phyloP scores from a whole-genome alignment of 73 alveolate genomes.

The Paramecium octaurelia region DNA sequence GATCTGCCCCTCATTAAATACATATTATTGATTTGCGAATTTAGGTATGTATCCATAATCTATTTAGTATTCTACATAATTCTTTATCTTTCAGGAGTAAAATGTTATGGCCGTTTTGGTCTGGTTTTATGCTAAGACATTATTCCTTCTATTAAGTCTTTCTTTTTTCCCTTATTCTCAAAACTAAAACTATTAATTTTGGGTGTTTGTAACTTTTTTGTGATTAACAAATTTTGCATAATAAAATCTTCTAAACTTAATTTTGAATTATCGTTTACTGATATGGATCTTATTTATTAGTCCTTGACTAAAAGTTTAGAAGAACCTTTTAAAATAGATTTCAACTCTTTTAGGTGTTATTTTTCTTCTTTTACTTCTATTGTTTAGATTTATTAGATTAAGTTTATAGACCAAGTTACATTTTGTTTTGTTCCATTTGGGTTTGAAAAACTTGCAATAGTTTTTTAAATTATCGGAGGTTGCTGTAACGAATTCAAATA shows the following conservation, averaged over 20 bases:
- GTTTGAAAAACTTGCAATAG: not conserved
- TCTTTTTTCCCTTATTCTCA: not conserved
- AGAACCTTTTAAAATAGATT: not conserved
- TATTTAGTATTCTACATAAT: not conserved
- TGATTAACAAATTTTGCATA: not conserved
- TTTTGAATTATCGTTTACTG: not conserved
- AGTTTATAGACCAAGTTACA: not conserved
- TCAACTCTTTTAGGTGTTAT: not conserved
- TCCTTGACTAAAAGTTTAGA: not conserved
- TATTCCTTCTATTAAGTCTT: not conserved
- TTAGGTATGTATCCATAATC: not conserved
- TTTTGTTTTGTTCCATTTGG: not conserved
- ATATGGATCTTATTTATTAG: not conserved
- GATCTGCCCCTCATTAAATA: not conserved
- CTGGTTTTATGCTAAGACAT: not conserved
- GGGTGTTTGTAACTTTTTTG: not conserved
- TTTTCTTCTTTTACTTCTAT: not conserved
- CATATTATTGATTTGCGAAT: not conserved
- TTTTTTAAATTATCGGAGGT: not conserved
- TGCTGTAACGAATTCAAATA: not conserved
- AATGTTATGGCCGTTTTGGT: not conserved
- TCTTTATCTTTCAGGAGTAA: not conserved
- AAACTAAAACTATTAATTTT: not conserved
- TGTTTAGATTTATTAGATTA: not conserved
- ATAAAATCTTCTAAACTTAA: not conserved